Evolutionary conservation across 2,329 filamentous ascomycete genomes (phyloP).

Genomic region (Coniochaeta sp.): DNA sequence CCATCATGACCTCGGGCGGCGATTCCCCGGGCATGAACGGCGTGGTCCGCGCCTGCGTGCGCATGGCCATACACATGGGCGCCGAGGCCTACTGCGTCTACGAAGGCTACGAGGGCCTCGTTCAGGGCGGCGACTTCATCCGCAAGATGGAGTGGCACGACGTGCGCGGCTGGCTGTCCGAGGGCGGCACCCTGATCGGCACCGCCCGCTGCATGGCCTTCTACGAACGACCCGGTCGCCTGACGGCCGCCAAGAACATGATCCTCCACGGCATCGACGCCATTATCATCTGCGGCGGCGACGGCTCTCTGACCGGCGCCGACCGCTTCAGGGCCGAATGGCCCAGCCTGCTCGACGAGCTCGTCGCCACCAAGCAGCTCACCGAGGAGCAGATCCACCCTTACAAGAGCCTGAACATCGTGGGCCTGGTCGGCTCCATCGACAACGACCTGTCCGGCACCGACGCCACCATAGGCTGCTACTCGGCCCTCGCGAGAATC

Average conservation of each 20-base stretch:
- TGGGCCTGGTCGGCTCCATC: constrained; percentile 92
- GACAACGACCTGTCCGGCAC: constrained; percentile 98
- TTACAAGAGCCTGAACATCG: constrained; percentile 87
- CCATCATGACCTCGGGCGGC: constrained; percentile 89
- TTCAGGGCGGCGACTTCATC: constrained; percentile 84
- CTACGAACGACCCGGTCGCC: constrained; percentile 76
- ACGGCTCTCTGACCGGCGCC: constrained; percentile 91
- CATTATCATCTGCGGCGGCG: constrained; percentile 92
- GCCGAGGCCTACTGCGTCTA: constrained; percentile 78
- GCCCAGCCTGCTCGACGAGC: constrained; percentile 79
- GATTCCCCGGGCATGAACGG: constrained; percentile 95
- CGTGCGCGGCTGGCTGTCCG: constrained; percentile 87
- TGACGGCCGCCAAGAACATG: constrained; percentile 90
- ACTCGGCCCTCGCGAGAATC: constrained; percentile 86
- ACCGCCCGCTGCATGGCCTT: constrained; percentile 91
- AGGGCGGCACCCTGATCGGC: constrained; percentile 92
- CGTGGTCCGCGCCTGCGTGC: constrained; percentile 81
- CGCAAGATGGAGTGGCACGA: constrained; percentile 85
- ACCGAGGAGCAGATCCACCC: constrained; percentile 63
- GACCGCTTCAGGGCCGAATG: constrained; percentile 91
- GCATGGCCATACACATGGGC: constrained; percentile 79
- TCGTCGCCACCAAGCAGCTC: constrained; percentile 68
- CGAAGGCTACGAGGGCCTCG: constrained; percentile 93
- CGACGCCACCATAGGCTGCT: constrained; percentile 94
- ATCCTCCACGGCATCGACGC: constrained; percentile 89